These are phyloP conservation scores for Bipolaris zeicola DNA, from an alignment of 2,329 filamentous ascomycete genomes.

Conservation along the genomic window DNA sequence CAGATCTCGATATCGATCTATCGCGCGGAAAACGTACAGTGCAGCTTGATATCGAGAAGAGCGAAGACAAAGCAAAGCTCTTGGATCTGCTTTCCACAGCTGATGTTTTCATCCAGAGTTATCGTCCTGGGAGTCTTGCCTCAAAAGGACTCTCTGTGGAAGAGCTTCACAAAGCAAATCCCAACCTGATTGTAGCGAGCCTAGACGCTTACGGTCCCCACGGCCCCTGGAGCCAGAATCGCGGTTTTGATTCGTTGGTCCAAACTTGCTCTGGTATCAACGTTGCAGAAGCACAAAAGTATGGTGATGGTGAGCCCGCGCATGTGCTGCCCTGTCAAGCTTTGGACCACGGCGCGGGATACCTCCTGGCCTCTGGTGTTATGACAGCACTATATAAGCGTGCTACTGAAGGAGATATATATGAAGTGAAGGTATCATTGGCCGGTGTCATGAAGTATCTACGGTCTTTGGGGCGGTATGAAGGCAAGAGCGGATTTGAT, in stretches of 20 bases:
- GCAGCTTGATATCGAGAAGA: slow-evolving; percentile 55
- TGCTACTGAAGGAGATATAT: slow-evolving; percentile 54
- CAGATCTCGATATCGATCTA: slow-evolving; percentile 49
- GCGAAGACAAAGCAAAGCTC: slow-evolving; percentile 50
- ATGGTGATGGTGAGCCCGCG: slow-evolving; percentile 48
- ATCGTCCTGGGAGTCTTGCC: slow-evolving; percentile 56
- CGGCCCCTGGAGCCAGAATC: slow-evolving; percentile 54
- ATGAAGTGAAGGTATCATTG: slow-evolving; percentile 61
- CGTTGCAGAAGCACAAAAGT: slow-evolving; percentile 59
- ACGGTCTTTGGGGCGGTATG: slow-evolving; percentile 59
- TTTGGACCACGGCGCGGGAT: slow-evolving; percentile 62
- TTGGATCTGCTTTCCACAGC: slow-evolving; percentile 54
- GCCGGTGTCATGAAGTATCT: slow-evolving; percentile 63
- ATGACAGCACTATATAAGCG: slow-evolving; percentile 58
- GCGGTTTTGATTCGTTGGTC: slow-evolving; percentile 63
- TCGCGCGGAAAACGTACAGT: slow-evolving; percentile 57
- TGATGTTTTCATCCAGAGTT: slow-evolving; percentile 62
- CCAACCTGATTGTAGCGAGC: slow-evolving; percentile 57
- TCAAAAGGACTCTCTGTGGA: slow-evolving; percentile 51
- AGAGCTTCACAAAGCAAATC: slow-evolving; percentile 49
- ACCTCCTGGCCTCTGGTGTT: slow-evolving; percentile 61
- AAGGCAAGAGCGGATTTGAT: slow-evolving; percentile 53
- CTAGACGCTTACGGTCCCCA: slow-evolving; percentile 59
- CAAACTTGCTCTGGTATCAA: slow-evolving; percentile 64
- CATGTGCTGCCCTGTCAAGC: slow-evolving; percentile 60